Conservation (phyloP, 106 monocot species). For the Allium cepa region DNA sequence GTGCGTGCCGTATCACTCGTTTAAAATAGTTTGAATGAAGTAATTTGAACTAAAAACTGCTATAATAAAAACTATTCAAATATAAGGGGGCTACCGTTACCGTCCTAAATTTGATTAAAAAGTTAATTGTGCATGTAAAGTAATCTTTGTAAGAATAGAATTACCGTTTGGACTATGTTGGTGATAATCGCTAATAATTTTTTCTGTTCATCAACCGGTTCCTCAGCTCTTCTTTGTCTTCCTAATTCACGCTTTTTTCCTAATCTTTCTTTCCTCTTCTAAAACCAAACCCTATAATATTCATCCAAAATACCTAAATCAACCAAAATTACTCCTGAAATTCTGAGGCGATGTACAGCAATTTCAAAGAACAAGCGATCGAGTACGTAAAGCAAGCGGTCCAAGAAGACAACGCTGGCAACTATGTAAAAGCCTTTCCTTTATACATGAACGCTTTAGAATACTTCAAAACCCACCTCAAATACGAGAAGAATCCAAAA, state of each 20-base stretch:
- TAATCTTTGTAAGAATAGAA: no score
- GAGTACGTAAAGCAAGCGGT: conserved; percentile 88
- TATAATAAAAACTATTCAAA: no score
- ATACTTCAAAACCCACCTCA: conserved; percentile 80
- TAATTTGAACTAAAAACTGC: no score
- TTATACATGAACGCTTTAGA: conserved; percentile 86
- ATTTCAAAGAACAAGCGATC: conserved; percentile 83
- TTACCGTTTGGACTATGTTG: no score
- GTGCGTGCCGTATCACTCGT: no score
- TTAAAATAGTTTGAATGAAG: no score
- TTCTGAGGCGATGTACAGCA: conserved; percentile 30
- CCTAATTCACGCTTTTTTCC: background rate
- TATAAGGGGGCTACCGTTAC: no score
- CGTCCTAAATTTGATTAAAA: no score
- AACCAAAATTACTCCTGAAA: background rate
- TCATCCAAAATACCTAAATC: background rate
- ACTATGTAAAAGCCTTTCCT: conserved; percentile 80
- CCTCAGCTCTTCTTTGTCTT: background rate
- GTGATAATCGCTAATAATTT: no score
- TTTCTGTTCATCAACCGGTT: background rate
- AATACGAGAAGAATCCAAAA: conserved; percentile 67
- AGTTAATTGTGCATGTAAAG: no score
- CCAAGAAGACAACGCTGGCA: conserved; percentile 74
- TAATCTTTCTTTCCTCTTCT: background rate
- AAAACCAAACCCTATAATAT: background rate